A percentile compares a stretch with the other conserved stretches of the same genome.
These are phyloP conservation scores for Moesziomyces globuligerus DNA, from an alignment of 1,284 basidiomycete species.

Conservation along the genomic window DNA sequence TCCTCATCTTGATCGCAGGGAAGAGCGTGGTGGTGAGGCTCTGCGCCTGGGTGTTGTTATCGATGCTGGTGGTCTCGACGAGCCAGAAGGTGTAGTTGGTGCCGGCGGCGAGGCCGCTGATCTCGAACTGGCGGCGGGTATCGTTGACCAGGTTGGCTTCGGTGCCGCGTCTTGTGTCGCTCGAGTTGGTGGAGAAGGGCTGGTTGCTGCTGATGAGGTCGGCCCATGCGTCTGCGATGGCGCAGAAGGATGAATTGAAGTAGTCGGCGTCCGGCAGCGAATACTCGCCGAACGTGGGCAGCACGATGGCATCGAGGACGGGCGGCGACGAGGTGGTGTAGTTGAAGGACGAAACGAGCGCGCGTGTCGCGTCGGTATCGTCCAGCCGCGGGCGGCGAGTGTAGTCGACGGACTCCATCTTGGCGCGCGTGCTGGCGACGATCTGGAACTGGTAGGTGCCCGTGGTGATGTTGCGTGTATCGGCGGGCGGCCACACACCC, in stretches of 20 bases:
- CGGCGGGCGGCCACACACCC: constrained; percentile 57
- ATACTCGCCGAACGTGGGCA: constrained; percentile 50
- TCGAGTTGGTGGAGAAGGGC: constrained; percentile 41
- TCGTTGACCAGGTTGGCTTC: constrained; percentile 35
- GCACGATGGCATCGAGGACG: constrained; percentile 55
- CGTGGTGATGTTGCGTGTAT: constrained; percentile 35
- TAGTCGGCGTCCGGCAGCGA: constrained; percentile 55
- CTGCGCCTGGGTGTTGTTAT: constrained; percentile 21
- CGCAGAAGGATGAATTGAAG: constrained; percentile 66
- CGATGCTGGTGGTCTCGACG: constrained; percentile 46
- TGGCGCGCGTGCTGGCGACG: constrained; percentile 36
- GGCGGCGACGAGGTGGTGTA: constrained; percentile 52
- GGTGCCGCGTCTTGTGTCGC: constrained; percentile 53
- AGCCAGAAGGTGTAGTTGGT: constrained; percentile 69
- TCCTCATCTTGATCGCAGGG: constrained; percentile 64
- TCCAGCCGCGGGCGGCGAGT: constrained; percentile 50
- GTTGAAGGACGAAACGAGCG: constrained; percentile 65
- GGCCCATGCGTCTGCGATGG: constrained; percentile 51
- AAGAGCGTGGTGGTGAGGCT: constrained; percentile 42
- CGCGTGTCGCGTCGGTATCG: constrained; percentile 63
- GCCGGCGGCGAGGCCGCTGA: constrained; percentile 53
- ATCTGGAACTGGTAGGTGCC: constrained; percentile 51
- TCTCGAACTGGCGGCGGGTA: constrained; percentile 47
- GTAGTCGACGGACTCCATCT: constrained; percentile 49
- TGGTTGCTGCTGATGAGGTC: constrained; percentile 15